Evolutionary conservation across 345 rosid genomes (phyloP), one percentile per base, ranked within the genome.

Genomic region (Eucalyptus cloeziana): DNA sequence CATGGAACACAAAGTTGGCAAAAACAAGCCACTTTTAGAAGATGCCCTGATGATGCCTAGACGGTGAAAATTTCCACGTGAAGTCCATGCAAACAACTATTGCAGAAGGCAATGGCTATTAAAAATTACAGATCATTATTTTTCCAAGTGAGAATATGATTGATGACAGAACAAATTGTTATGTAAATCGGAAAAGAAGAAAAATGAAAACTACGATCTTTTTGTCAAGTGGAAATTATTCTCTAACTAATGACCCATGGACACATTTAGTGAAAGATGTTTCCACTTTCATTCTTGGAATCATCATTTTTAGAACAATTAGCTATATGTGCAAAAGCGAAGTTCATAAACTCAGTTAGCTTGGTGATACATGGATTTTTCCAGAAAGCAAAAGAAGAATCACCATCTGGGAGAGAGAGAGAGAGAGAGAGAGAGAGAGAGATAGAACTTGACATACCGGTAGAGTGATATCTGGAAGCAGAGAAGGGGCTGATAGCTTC

Each of bases 401-500:
- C 45, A 76, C 27, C 27, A 76, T 40, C 44, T 76, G 10, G n/a
- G n/a, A 56, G 44, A 2, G 24, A 64, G 58, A 17, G 47, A 11
- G 64, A 7, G 37, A 10, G 24, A 58, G 60, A 40, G 49, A n/a
- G n/a, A 44, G n/a, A 49, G 87, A 47, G 43, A 88, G 51, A 40
- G 47, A 54, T 8, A 40, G 76, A 60, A 13, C 64, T 19, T 16
- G 51, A 44, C 37, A 19, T 88, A 96, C 98, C 98, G 31, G 93
- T 86, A 10, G 92, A 90, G 89, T 96, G 93, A 88, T 91, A 93
- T 91, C 96, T 92, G 22, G 95, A 88, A 69, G 96, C 95, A 49
- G 96, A 95, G 91, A 90, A 92, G 67, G 94, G 92, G 87, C 67
- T 88, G 86, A 95, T 94, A 81, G 93, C 94, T 90, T 93, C 92